A percentile compares a stretch with the other conserved stretches of the same genome.
These are phyloP conservation scores for Ophiostoma perfectum DNA, from an alignment of 2,329 filamentous ascomycete species.

Conservation along the genomic window DNA sequence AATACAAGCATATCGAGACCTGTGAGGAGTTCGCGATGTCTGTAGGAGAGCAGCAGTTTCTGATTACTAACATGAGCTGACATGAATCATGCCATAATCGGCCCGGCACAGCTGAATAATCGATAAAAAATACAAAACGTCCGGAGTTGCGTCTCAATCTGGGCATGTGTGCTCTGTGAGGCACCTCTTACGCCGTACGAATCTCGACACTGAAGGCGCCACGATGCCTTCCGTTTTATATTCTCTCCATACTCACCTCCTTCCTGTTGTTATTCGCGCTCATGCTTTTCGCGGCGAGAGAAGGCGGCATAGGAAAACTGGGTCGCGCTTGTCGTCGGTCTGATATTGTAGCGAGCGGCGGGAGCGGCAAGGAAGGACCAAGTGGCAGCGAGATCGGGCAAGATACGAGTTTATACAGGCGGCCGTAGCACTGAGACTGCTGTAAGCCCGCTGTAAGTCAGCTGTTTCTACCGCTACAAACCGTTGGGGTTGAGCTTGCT, in stretches of 20 bases:
- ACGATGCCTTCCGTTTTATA: neutral
- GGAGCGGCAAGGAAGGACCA: neutral
- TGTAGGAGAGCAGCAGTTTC: too few relatives aligned
- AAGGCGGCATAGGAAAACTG: conserved; percentile 15
- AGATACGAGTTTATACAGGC: neutral
- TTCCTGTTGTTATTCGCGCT: conserved; percentile 6
- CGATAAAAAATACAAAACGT: too few relatives aligned
- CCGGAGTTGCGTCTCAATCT: neutral
- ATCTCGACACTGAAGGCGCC: too few relatives aligned
- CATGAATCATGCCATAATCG: conserved; percentile 2
- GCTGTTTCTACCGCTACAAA: conserved; percentile 6
- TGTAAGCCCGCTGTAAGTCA: neutral
- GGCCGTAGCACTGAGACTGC: neutral
- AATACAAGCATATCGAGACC: too few relatives aligned
- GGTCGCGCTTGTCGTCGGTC: conserved; percentile 20
- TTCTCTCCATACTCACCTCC: neutral
- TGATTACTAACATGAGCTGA: neutral
- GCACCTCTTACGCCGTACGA: too few relatives aligned
- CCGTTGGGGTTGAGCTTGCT: conserved; percentile 21
- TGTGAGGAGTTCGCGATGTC: too few relatives aligned
- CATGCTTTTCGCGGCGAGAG: neutral
- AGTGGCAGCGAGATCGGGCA: conserved; percentile 20
- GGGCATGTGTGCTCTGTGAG: neutral
- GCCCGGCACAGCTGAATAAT: neutral
- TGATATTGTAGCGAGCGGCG: conserved; percentile 22